These are phyloP conservation scores for Mariannaea elegans DNA, from an alignment of 2,329 filamentous ascomycete species.

Conservation along the genomic window DNA sequence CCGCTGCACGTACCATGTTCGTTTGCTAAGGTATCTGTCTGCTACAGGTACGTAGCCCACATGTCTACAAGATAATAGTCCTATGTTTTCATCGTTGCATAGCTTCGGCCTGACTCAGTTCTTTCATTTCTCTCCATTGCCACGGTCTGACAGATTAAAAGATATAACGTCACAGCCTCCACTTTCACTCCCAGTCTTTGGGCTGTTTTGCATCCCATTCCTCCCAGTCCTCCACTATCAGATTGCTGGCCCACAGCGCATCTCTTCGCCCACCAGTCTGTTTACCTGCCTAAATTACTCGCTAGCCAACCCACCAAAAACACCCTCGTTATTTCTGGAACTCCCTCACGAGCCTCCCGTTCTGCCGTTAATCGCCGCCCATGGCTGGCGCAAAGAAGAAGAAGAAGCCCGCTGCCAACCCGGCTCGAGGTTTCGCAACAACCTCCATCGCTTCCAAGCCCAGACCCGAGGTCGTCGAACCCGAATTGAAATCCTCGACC, in stretches of 20 bases:
- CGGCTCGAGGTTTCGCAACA: slow-evolving; percentile 91
- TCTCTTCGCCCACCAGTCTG: slow-evolving; percentile 13
- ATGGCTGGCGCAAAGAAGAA: slow-evolving; percentile 86
- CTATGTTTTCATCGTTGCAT: not conserved
- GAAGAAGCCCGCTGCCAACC: slow-evolving; percentile 88
- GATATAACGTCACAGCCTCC: too few relatives aligned
- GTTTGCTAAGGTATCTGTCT: too few relatives aligned
- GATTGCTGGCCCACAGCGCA: slow-evolving; percentile 18
- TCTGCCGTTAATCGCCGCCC: slow-evolving; percentile 24
- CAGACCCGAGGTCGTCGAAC: slow-evolving; percentile 66
- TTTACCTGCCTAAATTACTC: slow-evolving; percentile 13
- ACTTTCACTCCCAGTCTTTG: not conserved
- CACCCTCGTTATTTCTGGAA: not conserved
- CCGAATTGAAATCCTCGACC: slow-evolving; percentile 40
- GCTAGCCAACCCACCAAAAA: slow-evolving; percentile 5
- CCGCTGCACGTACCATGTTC: too few relatives aligned
- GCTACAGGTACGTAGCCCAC: too few relatives aligned
- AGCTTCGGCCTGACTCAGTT: not conserved
- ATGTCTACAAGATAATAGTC: not conserved
- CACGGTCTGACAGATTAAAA: too few relatives aligned
- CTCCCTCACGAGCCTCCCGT: not conserved
- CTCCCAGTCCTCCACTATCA: not conserved
- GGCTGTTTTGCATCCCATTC: not conserved
- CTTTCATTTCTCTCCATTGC: not conserved
- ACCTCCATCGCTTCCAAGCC: slow-evolving; percentile 89